These are phyloP conservation scores for Aphanomyces euteiches DNA, from an alignment of 352 stramenopile species.

Conservation along the genomic window DNA sequence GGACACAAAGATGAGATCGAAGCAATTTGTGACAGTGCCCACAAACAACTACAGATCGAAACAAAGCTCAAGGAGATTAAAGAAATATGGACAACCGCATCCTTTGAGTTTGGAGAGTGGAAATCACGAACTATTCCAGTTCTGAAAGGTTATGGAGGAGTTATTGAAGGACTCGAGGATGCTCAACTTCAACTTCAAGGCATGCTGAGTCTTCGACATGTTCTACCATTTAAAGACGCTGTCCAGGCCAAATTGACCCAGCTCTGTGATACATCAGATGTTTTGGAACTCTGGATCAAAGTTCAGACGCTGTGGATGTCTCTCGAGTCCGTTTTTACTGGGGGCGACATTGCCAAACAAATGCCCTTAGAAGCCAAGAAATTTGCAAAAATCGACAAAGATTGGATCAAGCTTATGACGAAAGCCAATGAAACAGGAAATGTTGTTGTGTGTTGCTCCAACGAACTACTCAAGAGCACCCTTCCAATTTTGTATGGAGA, in stretches of 20 bases:
- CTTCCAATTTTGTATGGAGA: slow-evolving; percentile 85
- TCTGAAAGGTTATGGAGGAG: slow-evolving; percentile 66
- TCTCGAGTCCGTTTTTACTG: slow-evolving; percentile 89
- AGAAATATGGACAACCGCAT: slow-evolving; percentile 66
- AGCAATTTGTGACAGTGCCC: slow-evolving; percentile 85
- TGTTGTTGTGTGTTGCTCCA: slow-evolving; percentile 75
- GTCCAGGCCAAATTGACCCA: slow-evolving; percentile 75
- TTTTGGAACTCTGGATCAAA: slow-evolving; percentile 88
- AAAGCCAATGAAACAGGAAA: slow-evolving; percentile 74
- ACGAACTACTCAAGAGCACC: slow-evolving; percentile 77
- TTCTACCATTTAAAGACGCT: slow-evolving; percentile 83
- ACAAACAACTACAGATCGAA: slow-evolving; percentile 89
- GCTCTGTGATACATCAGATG: slow-evolving; percentile 85
- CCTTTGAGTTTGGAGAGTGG: slow-evolving; percentile 86
- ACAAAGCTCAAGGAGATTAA: slow-evolving; percentile 85
- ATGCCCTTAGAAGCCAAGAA: slow-evolving; percentile 91
- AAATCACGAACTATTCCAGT: slow-evolving; percentile 67
- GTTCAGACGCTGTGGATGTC: slow-evolving; percentile 89
- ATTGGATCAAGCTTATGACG: slow-evolving; percentile 88
- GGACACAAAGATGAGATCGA: slow-evolving; percentile 78
- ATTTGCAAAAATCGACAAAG: slow-evolving; percentile 90
- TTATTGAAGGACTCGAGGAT: slow-evolving; percentile 89
- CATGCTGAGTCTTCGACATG: slow-evolving; percentile 85
- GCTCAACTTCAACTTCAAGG: slow-evolving; percentile 84
- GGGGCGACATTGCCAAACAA: slow-evolving; percentile 90